These are phyloP conservation scores for Agaricus subrufescens DNA, from an alignment of 768 basidiomycete genomes.

Conservation along the genomic window DNA sequence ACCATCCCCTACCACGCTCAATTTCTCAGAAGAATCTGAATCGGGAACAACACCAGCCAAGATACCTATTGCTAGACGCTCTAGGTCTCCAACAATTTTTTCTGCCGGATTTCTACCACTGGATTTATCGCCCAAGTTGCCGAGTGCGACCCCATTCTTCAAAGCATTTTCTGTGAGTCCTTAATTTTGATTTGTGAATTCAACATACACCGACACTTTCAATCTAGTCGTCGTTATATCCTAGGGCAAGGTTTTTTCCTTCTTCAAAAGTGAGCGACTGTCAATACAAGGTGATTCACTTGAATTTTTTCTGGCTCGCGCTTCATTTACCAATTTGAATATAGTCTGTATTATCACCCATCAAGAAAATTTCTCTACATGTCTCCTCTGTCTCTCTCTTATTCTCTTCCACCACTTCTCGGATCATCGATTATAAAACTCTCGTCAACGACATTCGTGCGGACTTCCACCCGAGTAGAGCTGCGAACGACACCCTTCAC, in stretches of 20 bases:
- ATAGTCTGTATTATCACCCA: conserved; percentile 42
- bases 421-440: conserved; percentile 36
- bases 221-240: conserved; percentile 42
- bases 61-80: background rate
- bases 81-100: conserved; percentile 7
- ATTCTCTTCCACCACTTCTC: conserved; percentile 23
- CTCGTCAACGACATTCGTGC: conserved; percentile 36
- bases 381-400: conserved; percentile 45
- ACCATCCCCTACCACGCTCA: conserved; percentile 2
- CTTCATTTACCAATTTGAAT: background rate
- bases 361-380: conserved; percentile 38
- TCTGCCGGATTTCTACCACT: conserved; percentile 9
- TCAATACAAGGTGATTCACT: conserved; percentile 29
- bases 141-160: conserved; percentile 34
- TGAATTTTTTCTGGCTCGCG: conserved; percentile 1
- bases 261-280: conserved; percentile 34
- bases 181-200: background rate
- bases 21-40: conserved; percentile 10
- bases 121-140: conserved; percentile 19
- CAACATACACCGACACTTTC: conserved; percentile 1
- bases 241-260: conserved; percentile 34
- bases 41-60: background rate
- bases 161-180: conserved; percentile 38
- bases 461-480: conserved; percentile 43
- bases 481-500: conserved; percentile 40